Evolutionary conservation across 495 filamentous ascomycete species (phyloP), one percentile per base, ranked within the genome.

Genomic region (Lentithecium fluviatile): DNA sequence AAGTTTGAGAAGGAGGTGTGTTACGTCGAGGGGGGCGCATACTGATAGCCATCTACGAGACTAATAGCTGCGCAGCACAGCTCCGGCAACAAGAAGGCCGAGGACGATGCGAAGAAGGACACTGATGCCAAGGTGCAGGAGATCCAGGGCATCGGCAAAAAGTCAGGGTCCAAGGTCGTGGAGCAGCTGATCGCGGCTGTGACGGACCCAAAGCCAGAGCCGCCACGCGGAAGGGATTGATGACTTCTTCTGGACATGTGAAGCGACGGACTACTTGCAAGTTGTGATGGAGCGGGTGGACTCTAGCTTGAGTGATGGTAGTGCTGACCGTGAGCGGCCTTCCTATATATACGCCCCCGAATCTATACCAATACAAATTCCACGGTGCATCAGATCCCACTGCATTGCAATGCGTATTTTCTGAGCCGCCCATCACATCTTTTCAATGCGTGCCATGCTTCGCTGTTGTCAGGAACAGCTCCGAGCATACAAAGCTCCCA

Each of bases 1-100:
- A 88, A 88, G 73, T 97, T 94, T 70, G 91, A 97, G 78, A 79
- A 87, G 47, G 87, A 97, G 85, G 94, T 97, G 74, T 26, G 69
- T 56, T n/a, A 8, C 38, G 4, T 7, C 32, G 15, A 4, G 23
- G 4, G 3, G 29, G 5, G 32, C 25, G 6, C 49, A 37, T 23
- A 5, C 49, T 32, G 15, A 6, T 15, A 17, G 15, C 25, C 21
- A 11, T 38, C 12, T n/a, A 6, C 6, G 40, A 8, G 19, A 15
- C 40, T 43, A 43, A 43, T 13, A 43, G 15, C 13, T n/a, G 40
- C 23, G 58, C 45, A 92, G 89, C 90, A 96, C 75, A 86, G 86
- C 55, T 87, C 87, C 71, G 89, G 89, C 71, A 93, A 92, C 80
- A 88, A 92, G 75, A 82, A 86, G 63, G 88, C 89, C 62, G 89